Evolutionary conservation across 1,284 basidiomycete genomes (phyloP).

Genomic region (Earliella scabrosa): DNA sequence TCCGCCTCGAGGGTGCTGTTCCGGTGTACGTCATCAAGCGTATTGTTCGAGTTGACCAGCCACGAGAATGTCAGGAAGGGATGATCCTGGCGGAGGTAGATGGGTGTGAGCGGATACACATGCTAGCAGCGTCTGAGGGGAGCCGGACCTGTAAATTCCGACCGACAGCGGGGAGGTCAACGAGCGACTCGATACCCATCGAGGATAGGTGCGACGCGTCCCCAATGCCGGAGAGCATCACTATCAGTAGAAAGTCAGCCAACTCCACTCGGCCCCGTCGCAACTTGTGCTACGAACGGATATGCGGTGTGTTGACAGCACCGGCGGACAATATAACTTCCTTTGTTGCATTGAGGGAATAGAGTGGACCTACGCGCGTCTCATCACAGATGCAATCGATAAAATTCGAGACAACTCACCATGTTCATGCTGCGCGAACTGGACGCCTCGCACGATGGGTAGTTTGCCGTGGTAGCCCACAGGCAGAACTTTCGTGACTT

Average conservation of each 20-base stretch:
- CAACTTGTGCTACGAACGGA: slow-evolving; percentile 30
- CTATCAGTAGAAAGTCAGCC: not conserved
- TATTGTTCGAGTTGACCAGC: slow-evolving; percentile 21
- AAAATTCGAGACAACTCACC: not conserved
- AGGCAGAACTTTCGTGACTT: slow-evolving; percentile 35
- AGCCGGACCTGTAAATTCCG: slow-evolving; percentile 27
- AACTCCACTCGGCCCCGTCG: too few species aligned
- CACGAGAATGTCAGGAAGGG: slow-evolving; percentile 19
- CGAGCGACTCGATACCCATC: slow-evolving; percentile 29
- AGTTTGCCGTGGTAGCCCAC: slow-evolving; percentile 1
- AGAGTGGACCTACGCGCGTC: not conserved
- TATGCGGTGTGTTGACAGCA: slow-evolving; percentile 33
- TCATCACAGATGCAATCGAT: not conserved
- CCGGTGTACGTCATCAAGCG: slow-evolving; percentile 16
- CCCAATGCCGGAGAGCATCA: slow-evolving; percentile 27
- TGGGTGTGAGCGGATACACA: too few species aligned
- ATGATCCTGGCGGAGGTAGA: slow-evolving; percentile 34
- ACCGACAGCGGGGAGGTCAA: slow-evolving; percentile 40
- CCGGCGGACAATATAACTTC: slow-evolving; percentile 29
- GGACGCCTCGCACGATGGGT: slow-evolving; percentile 35
- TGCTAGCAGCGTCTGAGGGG: not conserved
- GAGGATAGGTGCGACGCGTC: slow-evolving; percentile 13
- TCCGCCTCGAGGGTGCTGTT: slow-evolving; percentile 16
- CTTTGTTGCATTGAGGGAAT: slow-evolving; percentile 23
- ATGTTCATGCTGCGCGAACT: slow-evolving; percentile 31